Evolutionary conservation across 106 monocot genomes (phyloP).

Genomic region (Dendrobium nobile): DNA sequence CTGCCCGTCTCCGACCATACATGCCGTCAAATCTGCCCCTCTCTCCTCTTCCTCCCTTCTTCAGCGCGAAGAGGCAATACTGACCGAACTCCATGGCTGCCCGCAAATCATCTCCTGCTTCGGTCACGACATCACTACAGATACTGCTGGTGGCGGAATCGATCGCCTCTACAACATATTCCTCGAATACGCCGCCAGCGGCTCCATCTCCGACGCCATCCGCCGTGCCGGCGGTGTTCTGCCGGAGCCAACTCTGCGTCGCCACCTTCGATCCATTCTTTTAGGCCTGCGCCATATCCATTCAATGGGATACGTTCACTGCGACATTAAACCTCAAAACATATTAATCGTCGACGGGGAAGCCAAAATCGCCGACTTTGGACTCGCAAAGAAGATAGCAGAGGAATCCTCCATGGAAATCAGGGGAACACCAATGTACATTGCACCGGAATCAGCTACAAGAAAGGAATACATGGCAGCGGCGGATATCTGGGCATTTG

Average conservation of each 20-base stretch:
- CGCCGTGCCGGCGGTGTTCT: constrained; percentile 13
- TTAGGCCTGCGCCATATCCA: constrained; percentile 31
- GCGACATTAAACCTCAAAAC: constrained; percentile 46
- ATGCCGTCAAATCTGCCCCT: constrained; percentile 12
- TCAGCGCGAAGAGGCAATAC: constrained; percentile 9
- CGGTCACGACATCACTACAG: constrained; percentile 13
- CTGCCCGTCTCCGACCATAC: not conserved
- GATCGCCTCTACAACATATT: constrained; percentile 6
- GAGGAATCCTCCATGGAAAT: not conserved
- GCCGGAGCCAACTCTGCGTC: constrained; percentile 4
- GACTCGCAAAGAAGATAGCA: constrained; percentile 16
- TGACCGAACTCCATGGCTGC: constrained; percentile 10
- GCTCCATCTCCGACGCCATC: constrained; percentile 30
- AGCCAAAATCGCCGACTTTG: constrained; percentile 45
- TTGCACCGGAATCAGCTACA: constrained; percentile 49
- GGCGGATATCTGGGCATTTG: constrained; percentile 56
- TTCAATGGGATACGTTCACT: constrained; percentile 30
- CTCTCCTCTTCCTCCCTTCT: not conserved
- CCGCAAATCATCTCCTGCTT: constrained; percentile 26
- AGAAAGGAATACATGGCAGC: constrained; percentile 28
- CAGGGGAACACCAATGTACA: constrained; percentile 55
- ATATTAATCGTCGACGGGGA: constrained; percentile 23
- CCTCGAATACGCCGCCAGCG: constrained; percentile 37
- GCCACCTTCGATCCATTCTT: constrained; percentile 26
- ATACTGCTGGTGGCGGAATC: not conserved